Percentiles rank a stretch among this genome's conserved stretches.
Evolutionary conservation across 768 basidiomycete genomes (phyloP).

Genomic region (Boletus edulis): DNA sequence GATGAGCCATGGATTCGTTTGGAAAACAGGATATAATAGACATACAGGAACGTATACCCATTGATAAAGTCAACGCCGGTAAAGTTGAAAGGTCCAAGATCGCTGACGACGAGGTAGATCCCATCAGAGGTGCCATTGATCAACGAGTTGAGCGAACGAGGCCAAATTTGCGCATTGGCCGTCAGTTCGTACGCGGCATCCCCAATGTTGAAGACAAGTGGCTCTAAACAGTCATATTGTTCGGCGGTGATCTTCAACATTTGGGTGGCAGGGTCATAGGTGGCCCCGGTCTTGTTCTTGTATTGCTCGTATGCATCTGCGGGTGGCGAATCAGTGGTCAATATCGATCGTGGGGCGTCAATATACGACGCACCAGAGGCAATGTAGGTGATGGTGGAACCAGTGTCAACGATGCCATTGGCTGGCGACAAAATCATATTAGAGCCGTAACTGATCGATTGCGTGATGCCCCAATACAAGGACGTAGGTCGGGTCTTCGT

Average conservation of each 20-base stretch:
- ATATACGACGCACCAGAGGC: not conserved
- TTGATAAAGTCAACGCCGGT: not conserved
- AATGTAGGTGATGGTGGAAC: not conserved
- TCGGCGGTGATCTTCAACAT: not conserved
- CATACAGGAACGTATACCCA: not conserved
- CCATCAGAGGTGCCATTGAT: not conserved
- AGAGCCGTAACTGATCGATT: not conserved
- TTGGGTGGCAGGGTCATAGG: not conserved
- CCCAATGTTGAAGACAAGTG: not conserved
- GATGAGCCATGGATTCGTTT: not conserved
- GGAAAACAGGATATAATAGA: not conserved
- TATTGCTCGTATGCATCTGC: not conserved
- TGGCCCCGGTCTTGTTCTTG: not conserved
- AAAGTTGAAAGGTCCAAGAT: accelerated
- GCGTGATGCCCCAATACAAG: not conserved
- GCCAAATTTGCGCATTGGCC: not conserved
- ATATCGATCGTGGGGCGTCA: not conserved
- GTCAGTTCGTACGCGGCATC: not conserved
- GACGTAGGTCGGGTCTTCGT: not conserved
- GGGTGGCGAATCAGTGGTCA: not conserved
- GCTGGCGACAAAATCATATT: not conserved
- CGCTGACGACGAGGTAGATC: not conserved
- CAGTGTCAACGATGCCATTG: not conserved
- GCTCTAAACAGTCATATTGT: not conserved
- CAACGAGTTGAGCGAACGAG: not conserved